Evolutionary conservation across 768 basidiomycete genomes (phyloP), one percentile per base, ranked within the genome.

Genomic region (Exsudoporus frostii): DNA sequence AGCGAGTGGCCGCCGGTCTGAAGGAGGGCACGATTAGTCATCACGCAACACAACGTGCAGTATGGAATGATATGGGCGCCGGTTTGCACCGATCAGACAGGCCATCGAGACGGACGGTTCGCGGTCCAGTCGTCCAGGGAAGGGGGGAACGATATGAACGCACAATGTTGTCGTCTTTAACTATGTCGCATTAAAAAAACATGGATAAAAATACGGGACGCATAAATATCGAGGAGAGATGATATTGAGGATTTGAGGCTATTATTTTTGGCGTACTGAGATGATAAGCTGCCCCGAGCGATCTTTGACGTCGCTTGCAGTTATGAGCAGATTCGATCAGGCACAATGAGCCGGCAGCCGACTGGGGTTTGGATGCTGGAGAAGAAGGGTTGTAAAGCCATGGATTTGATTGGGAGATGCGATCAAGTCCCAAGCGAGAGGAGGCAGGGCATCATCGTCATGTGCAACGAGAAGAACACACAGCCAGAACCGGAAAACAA

Each of bases 181-280:
- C 30, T 37, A 15, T 27, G 32, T 45, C 34, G 30, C 36, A 27
- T 38, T n/a, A 33, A 60, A 33, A 29, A 37, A 43, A 22, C 20
- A 40, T 6, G 51, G 56, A 59, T 55, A 57, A 58, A 70, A 60
- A 69, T 68, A 68, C 11, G 24, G 20, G 48, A 39, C 10, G 40
- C 43, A 54, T 52, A 65, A 67, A 68, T 63, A 67, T 51, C 42
- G 46, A 49, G 15, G 46, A 41, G 29, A 40, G 11, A 1, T 30
- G 29, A 30, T 30, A 22, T 44, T 25, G 55, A 45, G 40, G 52
- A 54, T 39, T 45, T 32, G 51, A 65, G 65, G 49, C n/a, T 58
- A 66, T 67, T 68, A 68, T 68, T 71, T 71, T 68, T 67, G 67
- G 67, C 36, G 46, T 49, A 55, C 17, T 55, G 43, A 47, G 57